phyloP scores from a whole-genome alignment of 164 flowering plant genomes.

The Vitis cinerea region DNA sequence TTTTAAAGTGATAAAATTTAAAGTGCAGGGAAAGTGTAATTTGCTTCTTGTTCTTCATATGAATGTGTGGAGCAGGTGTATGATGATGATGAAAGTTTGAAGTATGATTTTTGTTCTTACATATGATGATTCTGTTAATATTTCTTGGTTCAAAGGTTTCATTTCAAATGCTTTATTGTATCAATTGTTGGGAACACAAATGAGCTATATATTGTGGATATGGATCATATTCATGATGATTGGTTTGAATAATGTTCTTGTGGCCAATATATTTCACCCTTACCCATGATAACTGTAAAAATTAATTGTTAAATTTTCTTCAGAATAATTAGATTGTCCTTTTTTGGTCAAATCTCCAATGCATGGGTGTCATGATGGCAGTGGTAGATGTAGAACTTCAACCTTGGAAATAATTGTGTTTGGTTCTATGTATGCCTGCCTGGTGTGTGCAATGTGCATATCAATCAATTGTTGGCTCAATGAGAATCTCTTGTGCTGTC shows the following conservation, averaged over 20 bases:
- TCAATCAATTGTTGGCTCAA: neutral
- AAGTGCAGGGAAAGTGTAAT: neutral
- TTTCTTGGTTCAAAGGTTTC: neutral
- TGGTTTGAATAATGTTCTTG: no score
- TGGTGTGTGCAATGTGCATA: neutral
- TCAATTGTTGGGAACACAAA: no score
- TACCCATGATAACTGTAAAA: no score
- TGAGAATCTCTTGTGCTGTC: neutral
- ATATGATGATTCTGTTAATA: neutral
- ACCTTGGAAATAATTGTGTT: neutral
- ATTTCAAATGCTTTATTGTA: no score
- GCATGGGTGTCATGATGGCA: neutral
- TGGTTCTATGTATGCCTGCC: neutral
- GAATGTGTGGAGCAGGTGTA: neutral
- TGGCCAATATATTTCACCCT: no score
- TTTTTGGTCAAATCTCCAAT: neutral
- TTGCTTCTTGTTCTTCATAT: neutral
- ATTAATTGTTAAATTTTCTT: no score
- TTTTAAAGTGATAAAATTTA: no score
- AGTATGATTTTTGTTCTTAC: neutral
- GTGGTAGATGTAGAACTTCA: neutral
- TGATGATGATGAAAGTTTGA: conserved; percentile 1
- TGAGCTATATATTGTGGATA: no score
- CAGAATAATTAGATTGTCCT: neutral
- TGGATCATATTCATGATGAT: no score